phyloP scores from a whole-genome alignment of 2,329 filamentous ascomycete species.

The Aspergillus eucalypticola region DNA sequence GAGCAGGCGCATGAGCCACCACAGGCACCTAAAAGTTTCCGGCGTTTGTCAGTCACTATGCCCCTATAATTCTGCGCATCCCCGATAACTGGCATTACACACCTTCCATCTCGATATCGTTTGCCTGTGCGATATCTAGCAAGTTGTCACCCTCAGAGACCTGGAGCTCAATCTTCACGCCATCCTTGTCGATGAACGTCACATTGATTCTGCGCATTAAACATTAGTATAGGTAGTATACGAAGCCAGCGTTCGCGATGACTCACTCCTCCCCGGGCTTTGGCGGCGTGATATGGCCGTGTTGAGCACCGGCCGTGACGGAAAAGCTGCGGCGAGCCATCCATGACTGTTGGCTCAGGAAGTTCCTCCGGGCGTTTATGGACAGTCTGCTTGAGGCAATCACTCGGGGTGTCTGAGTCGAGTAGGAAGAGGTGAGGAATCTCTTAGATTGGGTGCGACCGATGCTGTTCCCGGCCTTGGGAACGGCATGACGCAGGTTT shows the following conservation, averaged over 20 bases:
- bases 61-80: not conserved
- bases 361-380: slow-evolving; percentile 14
- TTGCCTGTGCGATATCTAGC: slow-evolving; percentile 88
- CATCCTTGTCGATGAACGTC: slow-evolving; percentile 92
- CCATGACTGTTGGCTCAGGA: slow-evolving; percentile 16
- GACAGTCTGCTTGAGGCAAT: slow-evolving; percentile 16
- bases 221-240: not conserved
- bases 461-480: slow-evolving; percentile 54
- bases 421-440: slow-evolving; percentile 26
- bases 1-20: slow-evolving; percentile 92
- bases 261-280: slow-evolving; percentile 89
- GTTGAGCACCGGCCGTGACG: slow-evolving; percentile 59
- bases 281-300: slow-evolving; percentile 80
- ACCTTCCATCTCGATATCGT: slow-evolving; percentile 97
- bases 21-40: slow-evolving; percentile 66
- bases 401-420: slow-evolving; percentile 22
- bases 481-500: slow-evolving; percentile 52
- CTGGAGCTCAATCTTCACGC: slow-evolving; percentile 70
- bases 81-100: slow-evolving; percentile 20
- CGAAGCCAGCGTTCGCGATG: not conserved
- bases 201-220: slow-evolving; percentile 67
- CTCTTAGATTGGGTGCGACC: slow-evolving; percentile 31
- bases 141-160: slow-evolving; percentile 88
- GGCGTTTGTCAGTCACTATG: slow-evolving; percentile 1
- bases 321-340: slow-evolving; percentile 61